Base-by-base conservation (phyloP, 371 early-diverging fungal genomes). In the Nematocida major region DNA sequence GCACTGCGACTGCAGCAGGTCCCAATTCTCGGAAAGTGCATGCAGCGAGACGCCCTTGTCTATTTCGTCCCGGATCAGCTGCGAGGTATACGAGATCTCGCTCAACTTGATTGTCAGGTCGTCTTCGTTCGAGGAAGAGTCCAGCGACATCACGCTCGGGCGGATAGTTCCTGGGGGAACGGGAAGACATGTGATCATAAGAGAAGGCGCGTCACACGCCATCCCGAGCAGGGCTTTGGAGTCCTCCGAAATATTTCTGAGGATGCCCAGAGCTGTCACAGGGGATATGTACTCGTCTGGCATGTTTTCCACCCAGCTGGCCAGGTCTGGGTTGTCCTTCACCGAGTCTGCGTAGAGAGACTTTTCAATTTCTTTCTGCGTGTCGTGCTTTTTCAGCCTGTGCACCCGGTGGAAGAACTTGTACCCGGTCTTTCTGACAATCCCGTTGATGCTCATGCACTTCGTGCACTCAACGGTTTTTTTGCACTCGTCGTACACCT, bases 111-210 rank as follows among this genome's bases (percentile, higher is more conserved):
- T 93, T 0, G 99, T 99, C 80, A 99, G 84, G 85, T 97, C 97
- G 81, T 99, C 99, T 85, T 97, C 97, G 78, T 92, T 96, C 84
- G 92, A 94, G 66, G 87, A 78, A 20, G 88, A 89, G 57, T 89
- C 91, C 73, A 95, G 93, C 84, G 91, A 91, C 11, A 91, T 89
- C 18, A 99, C 93, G 1, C 94, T 93, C 0, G 99, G 98, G 42
- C 99, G 90, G 79, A 96, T 92, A 84, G 93, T 92, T 2, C 90
- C 89, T 7, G 99, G 99, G 0, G 97, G 97, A 0, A 99, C 94
- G 3, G 95, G 92, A 30, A 84, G 40, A 59, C 57, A 82, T 43
- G 67, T 50, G 32, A 85, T 79, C 22, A 83, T 63, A 40, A 85
- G 66, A 45, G 68, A 28, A 36, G 38, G 59, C 7, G 82, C 79